Evolutionary conservation across 1,139 yeast genomes (phyloP).

Genomic region (Geotrichum klebahnii): DNA sequence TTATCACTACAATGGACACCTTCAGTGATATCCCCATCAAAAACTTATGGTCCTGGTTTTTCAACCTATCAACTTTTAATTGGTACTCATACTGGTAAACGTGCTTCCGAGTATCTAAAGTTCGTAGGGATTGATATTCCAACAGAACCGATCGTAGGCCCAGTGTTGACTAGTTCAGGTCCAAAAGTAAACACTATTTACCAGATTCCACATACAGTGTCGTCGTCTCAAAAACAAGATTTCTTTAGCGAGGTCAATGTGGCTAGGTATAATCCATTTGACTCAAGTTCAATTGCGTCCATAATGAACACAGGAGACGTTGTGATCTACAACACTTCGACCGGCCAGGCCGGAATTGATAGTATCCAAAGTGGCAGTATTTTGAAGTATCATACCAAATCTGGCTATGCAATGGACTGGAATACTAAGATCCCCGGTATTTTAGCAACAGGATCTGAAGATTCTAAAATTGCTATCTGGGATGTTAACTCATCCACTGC

Average conservation of each 20-base stretch:
- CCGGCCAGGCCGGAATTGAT: slow-evolving; percentile 25
- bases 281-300: slow-evolving; percentile 64
- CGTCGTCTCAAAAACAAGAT: slow-evolving; percentile 54
- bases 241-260: slow-evolving; percentile 52
- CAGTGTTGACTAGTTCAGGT: slow-evolving; percentile 7
- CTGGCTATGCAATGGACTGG: slow-evolving; percentile 76
- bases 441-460: slow-evolving; percentile 63
- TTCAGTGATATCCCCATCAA: slow-evolving; percentile 20
- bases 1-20: slow-evolving; percentile 43
- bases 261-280: slow-evolving; percentile 78
- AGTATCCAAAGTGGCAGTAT: slow-evolving; percentile 25
- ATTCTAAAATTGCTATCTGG: slow-evolving; percentile 66
- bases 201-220: slow-evolving; percentile 44
- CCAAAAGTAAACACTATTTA: slow-evolving; percentile 14
- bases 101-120: slow-evolving; percentile 49
- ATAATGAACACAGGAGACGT: slow-evolving; percentile 74
- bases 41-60: slow-evolving; percentile 22
- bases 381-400: slow-evolving; percentile 58
- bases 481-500: slow-evolving; percentile 42
- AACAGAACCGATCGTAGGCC: slow-evolving; percentile 27
- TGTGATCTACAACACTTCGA: slow-evolving; percentile 48
- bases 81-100: slow-evolving; percentile 66
- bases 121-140: slow-evolving; percentile 73
- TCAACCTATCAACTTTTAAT: slow-evolving; percentile 47
- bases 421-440: slow-evolving; percentile 40